Conservation (phyloP, 495 filamentous ascomycete species). For the Neurospora tetrasperma region DNA sequence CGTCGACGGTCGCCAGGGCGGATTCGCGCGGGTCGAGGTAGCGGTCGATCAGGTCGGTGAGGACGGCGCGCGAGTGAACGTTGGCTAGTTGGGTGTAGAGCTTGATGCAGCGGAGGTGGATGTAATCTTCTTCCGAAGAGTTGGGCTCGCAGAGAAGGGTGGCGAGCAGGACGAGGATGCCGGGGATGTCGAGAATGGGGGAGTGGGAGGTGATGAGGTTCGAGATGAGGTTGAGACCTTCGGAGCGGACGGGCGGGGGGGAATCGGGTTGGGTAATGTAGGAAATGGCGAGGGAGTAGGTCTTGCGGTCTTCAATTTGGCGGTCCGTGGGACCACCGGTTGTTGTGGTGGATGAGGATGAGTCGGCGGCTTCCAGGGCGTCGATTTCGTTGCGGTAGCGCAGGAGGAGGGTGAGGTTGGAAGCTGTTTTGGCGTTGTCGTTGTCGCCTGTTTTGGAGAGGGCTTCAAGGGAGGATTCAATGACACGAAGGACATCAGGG, state of each 20-base stretch:
- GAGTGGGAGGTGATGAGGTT: slow-evolving; percentile 50
- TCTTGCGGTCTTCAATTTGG: slow-evolving; percentile 55
- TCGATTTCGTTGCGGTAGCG: slow-evolving; percentile 42
- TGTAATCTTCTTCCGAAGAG: slow-evolving; percentile 61
- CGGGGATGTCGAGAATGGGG: slow-evolving; percentile 59
- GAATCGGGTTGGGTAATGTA: slow-evolving; percentile 58
- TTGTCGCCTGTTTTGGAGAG: slow-evolving; percentile 27
- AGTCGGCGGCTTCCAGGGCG: background rate
- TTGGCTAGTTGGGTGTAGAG: slow-evolving; percentile 55
- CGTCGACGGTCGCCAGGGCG: slow-evolving; percentile 40
- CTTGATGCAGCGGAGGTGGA: slow-evolving; percentile 62
- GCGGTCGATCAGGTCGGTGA: slow-evolving; percentile 54
- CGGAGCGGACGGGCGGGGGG: slow-evolving; percentile 64
- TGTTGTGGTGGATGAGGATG: background rate
- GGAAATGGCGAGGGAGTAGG: slow-evolving; percentile 57
- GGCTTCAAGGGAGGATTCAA: slow-evolving; percentile 40
- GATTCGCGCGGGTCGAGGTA: slow-evolving; percentile 57
- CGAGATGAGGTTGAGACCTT: slow-evolving; percentile 64
- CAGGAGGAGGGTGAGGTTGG: slow-evolving; percentile 47
- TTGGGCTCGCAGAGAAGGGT: slow-evolving; percentile 37
- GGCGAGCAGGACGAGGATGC: slow-evolving; percentile 54
- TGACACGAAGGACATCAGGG: slow-evolving; percentile 31
- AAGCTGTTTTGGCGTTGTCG: slow-evolving; percentile 42
- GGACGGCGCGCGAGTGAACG: slow-evolving; percentile 54
- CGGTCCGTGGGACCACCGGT: slow-evolving; percentile 22